Percentiles rank a stretch among this genome's conserved stretches.
Conservation (phyloP, 2,329 filamentous ascomycete species). For the Gnomoniopsis smithogilvyi region DNA sequence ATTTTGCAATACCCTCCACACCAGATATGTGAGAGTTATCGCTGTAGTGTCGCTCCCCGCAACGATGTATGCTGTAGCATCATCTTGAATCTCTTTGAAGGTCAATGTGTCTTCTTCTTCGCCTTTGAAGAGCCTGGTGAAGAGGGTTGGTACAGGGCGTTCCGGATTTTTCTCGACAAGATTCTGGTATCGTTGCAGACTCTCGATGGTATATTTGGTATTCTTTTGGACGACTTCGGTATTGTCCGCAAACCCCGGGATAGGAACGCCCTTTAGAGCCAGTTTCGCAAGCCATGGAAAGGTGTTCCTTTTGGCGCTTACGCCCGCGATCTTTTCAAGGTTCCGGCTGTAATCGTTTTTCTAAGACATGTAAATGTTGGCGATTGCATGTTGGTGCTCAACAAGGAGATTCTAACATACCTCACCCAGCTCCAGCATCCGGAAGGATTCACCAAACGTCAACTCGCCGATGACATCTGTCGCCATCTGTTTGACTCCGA, state of each 20-base stretch:
- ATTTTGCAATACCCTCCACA: constrained; percentile 35
- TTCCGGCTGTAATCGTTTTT: constrained; percentile 39
- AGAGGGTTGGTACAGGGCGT: constrained; percentile 27
- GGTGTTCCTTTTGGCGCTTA: constrained; percentile 23
- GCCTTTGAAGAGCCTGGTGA: constrained; percentile 34
- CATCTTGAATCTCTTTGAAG: constrained; percentile 31
- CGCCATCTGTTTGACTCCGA: constrained; percentile 27
- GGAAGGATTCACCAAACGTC: constrained; percentile 54
- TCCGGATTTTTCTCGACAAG: constrained; percentile 5
- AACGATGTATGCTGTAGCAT: constrained; percentile 42
- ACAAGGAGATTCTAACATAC: constrained; percentile 25
- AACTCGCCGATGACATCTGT: constrained; percentile 53
- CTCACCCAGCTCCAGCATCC: constrained; percentile 46
- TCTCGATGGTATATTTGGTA: neutral
- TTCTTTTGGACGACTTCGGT: neutral
- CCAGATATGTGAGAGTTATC: constrained; percentile 44
- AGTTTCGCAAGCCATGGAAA: constrained; percentile 26
- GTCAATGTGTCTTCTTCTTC: constrained; percentile 26
- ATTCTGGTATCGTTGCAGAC: constrained; percentile 3
- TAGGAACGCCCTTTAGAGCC: constrained; percentile 1
- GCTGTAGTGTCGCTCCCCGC: constrained; percentile 53
- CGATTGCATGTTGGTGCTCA: neutral
- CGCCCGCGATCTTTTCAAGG: constrained; percentile 27
- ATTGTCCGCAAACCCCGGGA: constrained; percentile 9
- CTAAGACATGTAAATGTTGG: constrained; percentile 20